Conservation (phyloP, 2,329 filamentous ascomycete genomes). For the Hypoxylon sp. region DNA sequence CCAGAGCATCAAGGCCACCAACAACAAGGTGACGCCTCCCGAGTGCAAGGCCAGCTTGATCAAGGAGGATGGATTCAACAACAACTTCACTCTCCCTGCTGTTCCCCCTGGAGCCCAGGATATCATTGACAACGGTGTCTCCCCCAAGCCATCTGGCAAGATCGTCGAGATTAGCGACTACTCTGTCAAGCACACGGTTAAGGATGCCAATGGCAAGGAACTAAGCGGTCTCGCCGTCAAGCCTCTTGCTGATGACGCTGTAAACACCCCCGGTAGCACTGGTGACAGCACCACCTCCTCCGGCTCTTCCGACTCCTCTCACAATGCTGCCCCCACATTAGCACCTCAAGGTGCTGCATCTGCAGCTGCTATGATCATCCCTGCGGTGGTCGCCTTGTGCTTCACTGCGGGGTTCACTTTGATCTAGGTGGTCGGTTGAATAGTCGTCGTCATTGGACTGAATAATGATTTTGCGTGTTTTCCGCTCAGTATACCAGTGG, state of each 20-base stretch:
- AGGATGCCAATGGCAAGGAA: slow-evolving; percentile 39
- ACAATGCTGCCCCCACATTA: slow-evolving; percentile 34
- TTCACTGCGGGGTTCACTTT: slow-evolving; percentile 41
- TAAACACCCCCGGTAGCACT: slow-evolving; percentile 34
- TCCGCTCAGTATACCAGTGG: slow-evolving; percentile 32
- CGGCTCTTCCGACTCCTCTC: slow-evolving; percentile 5
- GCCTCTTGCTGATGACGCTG: slow-evolving; percentile 36
- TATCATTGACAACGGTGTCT: slow-evolving; percentile 83
- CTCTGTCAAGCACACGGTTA: slow-evolving; percentile 53
- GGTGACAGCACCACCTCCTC: slow-evolving; percentile 15
- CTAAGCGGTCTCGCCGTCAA: slow-evolving; percentile 35
- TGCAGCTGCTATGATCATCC: slow-evolving; percentile 41
- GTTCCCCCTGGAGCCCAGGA: slow-evolving; percentile 76
- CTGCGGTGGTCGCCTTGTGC: slow-evolving; percentile 36
- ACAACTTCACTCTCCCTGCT: slow-evolving; percentile 82
- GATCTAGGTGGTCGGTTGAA: slow-evolving; percentile 43
- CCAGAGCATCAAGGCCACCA: slow-evolving; percentile 72
- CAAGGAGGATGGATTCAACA: slow-evolving; percentile 76
- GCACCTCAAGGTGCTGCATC: slow-evolving; percentile 38
- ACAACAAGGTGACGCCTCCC: slow-evolving; percentile 67
- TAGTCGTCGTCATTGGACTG: slow-evolving; percentile 32
- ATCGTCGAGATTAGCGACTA: slow-evolving; percentile 78
- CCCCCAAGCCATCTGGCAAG: slow-evolving; percentile 73
- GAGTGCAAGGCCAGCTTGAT: slow-evolving; percentile 78
- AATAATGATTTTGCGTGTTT: slow-evolving; percentile 42